phyloP scores from a whole-genome alignment of 2,329 filamentous ascomycete species.

The Aspergillus sclerotialis region DNA sequence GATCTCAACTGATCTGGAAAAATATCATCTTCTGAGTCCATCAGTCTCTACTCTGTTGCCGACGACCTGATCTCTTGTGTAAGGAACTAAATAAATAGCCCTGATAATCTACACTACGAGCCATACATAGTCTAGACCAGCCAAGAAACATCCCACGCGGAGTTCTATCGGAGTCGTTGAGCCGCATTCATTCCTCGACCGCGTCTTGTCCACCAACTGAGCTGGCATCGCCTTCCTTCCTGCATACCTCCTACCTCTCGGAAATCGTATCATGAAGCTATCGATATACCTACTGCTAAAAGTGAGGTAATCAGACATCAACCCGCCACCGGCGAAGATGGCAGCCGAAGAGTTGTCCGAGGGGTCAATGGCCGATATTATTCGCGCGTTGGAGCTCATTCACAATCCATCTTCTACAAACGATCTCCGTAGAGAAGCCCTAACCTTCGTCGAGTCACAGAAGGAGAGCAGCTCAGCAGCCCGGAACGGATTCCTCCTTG shows the following conservation, averaged over 20 bases:
- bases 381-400: slow-evolving; percentile 78
- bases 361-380: slow-evolving; percentile 49
- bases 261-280: no score
- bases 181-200: no score
- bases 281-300: no score
- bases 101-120: no score
- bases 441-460: slow-evolving; percentile 75
- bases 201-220: neutral
- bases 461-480: slow-evolving; percentile 75
- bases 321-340: slow-evolving; percentile 24
- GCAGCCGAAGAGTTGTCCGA: slow-evolving; percentile 29
- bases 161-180: neutral
- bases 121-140: no score
- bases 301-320: no score
- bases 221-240: neutral
- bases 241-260: slow-evolving; percentile 1
- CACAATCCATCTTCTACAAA: slow-evolving; percentile 78
- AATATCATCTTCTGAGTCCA: no score
- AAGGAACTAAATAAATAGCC: no score
- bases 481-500: slow-evolving; percentile 76
- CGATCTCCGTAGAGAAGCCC: slow-evolving; percentile 71
- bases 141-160: neutral
- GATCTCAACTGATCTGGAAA: no score
- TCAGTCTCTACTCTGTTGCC: no score
- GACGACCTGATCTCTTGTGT: no score